Base-by-base conservation (phyloP, 108 stramenopile genomes). In the Cylindrotheca closterium region DNA sequence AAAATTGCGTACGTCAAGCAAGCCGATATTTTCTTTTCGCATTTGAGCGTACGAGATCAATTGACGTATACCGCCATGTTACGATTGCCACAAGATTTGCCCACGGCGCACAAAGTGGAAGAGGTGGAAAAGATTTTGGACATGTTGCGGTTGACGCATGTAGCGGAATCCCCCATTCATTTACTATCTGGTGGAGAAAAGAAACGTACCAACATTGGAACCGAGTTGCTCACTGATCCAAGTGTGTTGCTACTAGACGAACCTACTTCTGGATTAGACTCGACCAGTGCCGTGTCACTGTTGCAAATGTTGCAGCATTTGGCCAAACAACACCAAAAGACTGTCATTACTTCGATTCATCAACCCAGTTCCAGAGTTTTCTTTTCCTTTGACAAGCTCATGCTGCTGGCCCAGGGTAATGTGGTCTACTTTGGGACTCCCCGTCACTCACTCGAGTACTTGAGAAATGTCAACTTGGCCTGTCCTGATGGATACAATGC, bases 141-240 rank as follows among this genome's bases (percentile, higher is more conserved):
- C 8, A 69, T 79, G 17, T 58, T 91, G 47, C 42, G 86, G 30
- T 68, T 88, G 2, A 63, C 30, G 3, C 84, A 86, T 58, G 85
- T 85, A 31, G 73, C 77, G 8, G 76, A 87, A 49, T 86, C 84
- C 33, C 73, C 78, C 3, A 89, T 89, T 28, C 32, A 32, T 29
- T 34, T 86, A 55, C 51, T 88, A n/a, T 74, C 67, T 30, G 93
- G 93, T 31, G 93, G 93, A 26, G 90, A 95, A 66, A 82, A 71
- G 77, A 91, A 92, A 67, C 80, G 93, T 19, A 80, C 88, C 27
- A 88, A 88, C 60, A 86, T 95, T 60, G 86, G 85, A 24, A 83
- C 78, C 29, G 88, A 88, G 32, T 58, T 88, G 17, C 58, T 93
- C 12, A 90, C 89, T 1, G 73, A 90, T 55, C 92, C 92, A 17